Percentiles rank a stretch among this genome's conserved stretches.
Conservation (phyloP, 2,329 filamentous ascomycete genomes). For the Fusarium sp. region DNA sequence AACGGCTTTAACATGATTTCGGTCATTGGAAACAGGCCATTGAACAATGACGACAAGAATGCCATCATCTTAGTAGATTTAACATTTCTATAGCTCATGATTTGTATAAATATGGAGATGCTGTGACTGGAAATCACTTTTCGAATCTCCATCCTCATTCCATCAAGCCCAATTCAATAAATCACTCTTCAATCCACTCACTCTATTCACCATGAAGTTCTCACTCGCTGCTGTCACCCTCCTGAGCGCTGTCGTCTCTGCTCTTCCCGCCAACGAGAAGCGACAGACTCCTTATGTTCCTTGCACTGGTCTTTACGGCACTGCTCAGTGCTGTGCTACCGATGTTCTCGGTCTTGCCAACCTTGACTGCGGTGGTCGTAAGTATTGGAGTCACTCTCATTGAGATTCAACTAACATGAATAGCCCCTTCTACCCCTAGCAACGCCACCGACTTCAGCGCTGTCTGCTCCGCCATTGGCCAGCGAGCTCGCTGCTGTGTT, state of each 20-base stretch:
- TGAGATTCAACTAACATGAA: neutral
- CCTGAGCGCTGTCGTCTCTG: constrained; percentile 38
- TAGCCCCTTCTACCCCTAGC: constrained; percentile 49
- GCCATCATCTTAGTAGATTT: neutral
- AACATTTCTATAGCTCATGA: neutral
- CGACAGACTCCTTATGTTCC: constrained; percentile 52
- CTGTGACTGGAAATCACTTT: neutral
- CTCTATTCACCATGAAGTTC: constrained; percentile 48
- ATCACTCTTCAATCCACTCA: constrained; percentile 11
- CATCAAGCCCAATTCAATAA: neutral
- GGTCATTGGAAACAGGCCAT: constrained; percentile 1
- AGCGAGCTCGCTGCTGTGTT: constrained; percentile 68
- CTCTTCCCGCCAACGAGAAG: constrained; percentile 48
- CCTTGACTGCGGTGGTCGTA: constrained; percentile 67
- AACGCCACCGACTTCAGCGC: constrained; percentile 57
- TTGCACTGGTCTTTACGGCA: constrained; percentile 57
- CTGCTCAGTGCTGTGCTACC: constrained; percentile 69
- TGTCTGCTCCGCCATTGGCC: constrained; percentile 60
- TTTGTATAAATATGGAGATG: constrained; percentile 27
- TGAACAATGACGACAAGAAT: constrained; percentile 30
- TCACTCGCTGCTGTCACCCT: constrained; percentile 45
- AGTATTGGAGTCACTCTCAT: constrained; percentile 36
- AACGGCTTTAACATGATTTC: constrained; percentile 11
- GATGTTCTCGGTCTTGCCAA: constrained; percentile 68
- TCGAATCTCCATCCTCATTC: neutral